A percentile compares a stretch with the other conserved stretches of the same genome.
Evolutionary conservation across 331 rosid species (phyloP).

Genomic region (Dryas integrifolia): DNA sequence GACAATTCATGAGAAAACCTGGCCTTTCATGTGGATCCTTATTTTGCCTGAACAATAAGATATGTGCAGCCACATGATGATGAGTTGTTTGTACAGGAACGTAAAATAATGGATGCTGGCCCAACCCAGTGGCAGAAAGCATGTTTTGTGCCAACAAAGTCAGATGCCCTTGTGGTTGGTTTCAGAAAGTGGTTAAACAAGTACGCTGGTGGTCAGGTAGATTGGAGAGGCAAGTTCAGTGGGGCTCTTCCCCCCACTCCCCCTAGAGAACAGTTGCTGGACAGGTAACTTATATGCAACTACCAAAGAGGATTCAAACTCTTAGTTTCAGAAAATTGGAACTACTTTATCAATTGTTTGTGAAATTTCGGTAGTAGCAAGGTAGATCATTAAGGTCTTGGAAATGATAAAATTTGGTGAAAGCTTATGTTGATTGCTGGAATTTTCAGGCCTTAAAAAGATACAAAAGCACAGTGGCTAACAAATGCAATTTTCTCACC

Average conservation of each 20-base stretch:
- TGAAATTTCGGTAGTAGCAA: background rate
- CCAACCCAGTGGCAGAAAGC: constrained; percentile 65
- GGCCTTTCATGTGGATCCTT: too few species aligned
- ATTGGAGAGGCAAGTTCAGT: constrained; percentile 80
- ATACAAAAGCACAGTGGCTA: background rate
- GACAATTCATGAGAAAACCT: too few species aligned
- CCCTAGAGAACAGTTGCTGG: constrained; percentile 77
- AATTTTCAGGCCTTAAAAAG: background rate
- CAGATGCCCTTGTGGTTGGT: constrained; percentile 77
- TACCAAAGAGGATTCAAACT: background rate
- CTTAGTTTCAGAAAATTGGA: background rate
- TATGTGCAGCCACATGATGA: background rate
- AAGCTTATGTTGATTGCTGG: background rate
- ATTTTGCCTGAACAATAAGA: too few species aligned
- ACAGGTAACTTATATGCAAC: constrained; percentile 48
- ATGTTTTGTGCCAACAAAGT: constrained; percentile 83
- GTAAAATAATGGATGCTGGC: constrained; percentile 56
- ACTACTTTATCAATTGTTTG: background rate
- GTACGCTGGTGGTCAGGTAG: constrained; percentile 73
- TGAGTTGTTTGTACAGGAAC: constrained; percentile 48
- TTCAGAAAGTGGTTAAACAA: constrained; percentile 78
- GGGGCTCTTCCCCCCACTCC: constrained; percentile 75
- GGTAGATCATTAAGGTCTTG: background rate
- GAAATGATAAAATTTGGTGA: background rate
- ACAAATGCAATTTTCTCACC: too few species aligned